A percentile compares a stretch with the other conserved stretches of the same genome.
phyloP scores from a whole-genome alignment of 495 filamentous ascomycete genomes.

The Chlorociboria aeruginascens region DNA sequence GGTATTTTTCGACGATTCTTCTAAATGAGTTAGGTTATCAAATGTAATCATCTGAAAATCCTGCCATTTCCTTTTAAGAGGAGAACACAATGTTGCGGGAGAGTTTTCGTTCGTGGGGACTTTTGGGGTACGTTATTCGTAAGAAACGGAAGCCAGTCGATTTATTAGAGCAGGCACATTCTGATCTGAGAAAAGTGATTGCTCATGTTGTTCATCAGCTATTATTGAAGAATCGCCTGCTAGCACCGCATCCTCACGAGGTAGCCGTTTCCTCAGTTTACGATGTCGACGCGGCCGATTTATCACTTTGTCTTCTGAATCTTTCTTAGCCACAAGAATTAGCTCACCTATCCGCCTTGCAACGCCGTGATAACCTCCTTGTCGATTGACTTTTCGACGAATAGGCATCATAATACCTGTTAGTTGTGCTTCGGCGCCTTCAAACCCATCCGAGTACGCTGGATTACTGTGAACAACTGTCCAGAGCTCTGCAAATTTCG shows the following conservation, averaged over 20 bases:
- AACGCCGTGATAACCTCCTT: not conserved
- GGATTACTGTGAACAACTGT: not conserved
- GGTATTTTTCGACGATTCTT: too few relatives aligned
- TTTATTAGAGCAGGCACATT: too few relatives aligned
- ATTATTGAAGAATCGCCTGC: too few relatives aligned
- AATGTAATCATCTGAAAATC: not conserved
- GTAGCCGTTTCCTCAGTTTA: not conserved
- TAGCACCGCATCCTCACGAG: not conserved
- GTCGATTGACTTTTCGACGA: not conserved
- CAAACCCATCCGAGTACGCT: constrained; percentile 14
- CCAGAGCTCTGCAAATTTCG: not conserved
- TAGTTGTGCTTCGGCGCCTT: constrained; percentile 11
- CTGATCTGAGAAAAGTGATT: too few relatives aligned
- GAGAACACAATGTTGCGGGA: not conserved
- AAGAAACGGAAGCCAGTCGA: not conserved
- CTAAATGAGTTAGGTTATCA: too few relatives aligned
- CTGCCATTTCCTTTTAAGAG: not conserved
- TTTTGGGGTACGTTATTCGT: not conserved
- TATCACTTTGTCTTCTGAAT: not conserved
- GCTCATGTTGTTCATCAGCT: too few relatives aligned
- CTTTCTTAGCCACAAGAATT: constrained; percentile 6
- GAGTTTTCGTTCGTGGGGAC: not conserved
- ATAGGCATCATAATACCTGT: constrained; percentile 5
- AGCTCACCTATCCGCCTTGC: constrained; percentile 2
- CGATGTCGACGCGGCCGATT: not conserved